Conservation (phyloP, 2,329 filamentous ascomycete species). For the Colletotrichum tropicale region DNA sequence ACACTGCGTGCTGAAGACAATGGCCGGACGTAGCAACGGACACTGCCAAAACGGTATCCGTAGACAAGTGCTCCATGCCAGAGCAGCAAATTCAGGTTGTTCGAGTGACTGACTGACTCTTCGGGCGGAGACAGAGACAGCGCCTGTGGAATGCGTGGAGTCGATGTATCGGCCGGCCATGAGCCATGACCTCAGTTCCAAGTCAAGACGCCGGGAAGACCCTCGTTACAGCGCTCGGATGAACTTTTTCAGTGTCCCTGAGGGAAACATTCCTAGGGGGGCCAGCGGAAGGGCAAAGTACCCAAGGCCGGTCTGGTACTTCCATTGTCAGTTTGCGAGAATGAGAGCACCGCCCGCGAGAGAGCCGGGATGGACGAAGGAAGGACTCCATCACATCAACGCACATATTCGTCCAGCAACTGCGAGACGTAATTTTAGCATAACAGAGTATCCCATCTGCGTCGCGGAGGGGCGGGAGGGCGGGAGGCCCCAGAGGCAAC, state of each 20-base stretch:
- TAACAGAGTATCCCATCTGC: not conserved
- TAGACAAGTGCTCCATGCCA: not conserved
- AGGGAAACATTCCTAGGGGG: not conserved
- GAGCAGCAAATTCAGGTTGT: not conserved
- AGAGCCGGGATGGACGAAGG: not conserved
- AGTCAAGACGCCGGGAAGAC: slow-evolving; percentile 1
- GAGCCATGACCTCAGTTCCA: slow-evolving; percentile 19
- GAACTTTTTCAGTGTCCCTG: not conserved
- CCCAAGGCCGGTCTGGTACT: not conserved
- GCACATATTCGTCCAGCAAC: not conserved
- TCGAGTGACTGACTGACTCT: not conserved
- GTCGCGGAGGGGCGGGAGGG: not conserved
- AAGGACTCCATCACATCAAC: not conserved
- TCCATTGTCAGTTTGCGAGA: not conserved
- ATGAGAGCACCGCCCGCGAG: not conserved
- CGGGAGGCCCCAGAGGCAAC: slow-evolving; percentile 1
- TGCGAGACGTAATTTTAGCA: not conserved
- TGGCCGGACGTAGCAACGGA: not conserved
- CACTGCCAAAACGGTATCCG: not conserved
- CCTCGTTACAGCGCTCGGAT: slow-evolving; percentile 14
- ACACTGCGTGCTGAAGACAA: not conserved
- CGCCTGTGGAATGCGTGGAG: not conserved
- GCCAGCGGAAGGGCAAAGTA: not conserved
- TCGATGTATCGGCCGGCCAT: not conserved
- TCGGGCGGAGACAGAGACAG: not conserved